Base-by-base conservation (phyloP, 2,329 filamentous ascomycete genomes). In the Pseudomassariella vexata region DNA sequence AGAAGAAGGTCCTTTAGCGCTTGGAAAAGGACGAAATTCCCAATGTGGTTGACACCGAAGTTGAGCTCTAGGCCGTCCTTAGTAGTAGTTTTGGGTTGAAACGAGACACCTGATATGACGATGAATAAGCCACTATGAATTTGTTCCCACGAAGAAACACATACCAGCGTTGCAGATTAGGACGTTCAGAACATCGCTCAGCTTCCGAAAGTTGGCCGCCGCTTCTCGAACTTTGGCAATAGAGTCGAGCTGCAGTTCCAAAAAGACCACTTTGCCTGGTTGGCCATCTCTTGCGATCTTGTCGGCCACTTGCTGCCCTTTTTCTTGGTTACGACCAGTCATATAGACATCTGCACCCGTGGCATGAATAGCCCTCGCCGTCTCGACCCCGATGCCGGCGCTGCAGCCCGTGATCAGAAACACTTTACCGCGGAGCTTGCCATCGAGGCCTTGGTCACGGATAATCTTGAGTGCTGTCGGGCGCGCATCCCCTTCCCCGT, bases 11-110 rank as follows among this genome's bases (percentile, higher is more conserved):
- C 24, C 27, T 40, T 37, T 17, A 47, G 15, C 5, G 43, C 30
- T 5, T 42, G 33, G 33, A 45, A 45, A 22, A 45, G 40, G 24
- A 35, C 33, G 15, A 43, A 45, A 25, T 45, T 36, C n/a, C 33
- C 40, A 11, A 32, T n/a, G 16, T 32, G 38, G 31, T 46, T 48
- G 19, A 38, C 43, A 19, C 33, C 43, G 10, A 44, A 30, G 26
- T 46, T 41, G 10, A 39, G 24, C 24, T 48, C 43, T 19, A 40
- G 40, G 12, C 41, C 43, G 22, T 46, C 41, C 21, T 35, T 16
- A 5, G 36, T 47, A 9, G 28, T 31, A 0, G 25, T 18, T 12
- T 39, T 15, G 0, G 38, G 44, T n/a, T n/a, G n/a, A n/a, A n/a
- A n/a, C n/a, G n/a, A n/a, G n/a, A n/a, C n/a, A n/a, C n/a, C n/a